These are phyloP conservation scores for Podaxis sp. DNA, from an alignment of 768 basidiomycete genomes.

Conservation along the genomic window DNA sequence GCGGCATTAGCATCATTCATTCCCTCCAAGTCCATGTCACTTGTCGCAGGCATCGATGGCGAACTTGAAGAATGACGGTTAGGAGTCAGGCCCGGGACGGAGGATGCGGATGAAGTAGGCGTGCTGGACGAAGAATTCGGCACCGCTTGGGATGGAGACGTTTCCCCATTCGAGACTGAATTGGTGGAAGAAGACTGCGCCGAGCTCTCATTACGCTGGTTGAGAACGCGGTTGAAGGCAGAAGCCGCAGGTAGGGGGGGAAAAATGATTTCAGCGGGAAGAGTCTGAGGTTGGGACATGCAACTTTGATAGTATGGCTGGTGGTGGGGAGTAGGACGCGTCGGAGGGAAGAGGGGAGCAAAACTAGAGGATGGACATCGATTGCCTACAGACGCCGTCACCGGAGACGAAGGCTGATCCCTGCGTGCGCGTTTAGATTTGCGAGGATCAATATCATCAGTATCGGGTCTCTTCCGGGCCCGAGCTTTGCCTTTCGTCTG, in stretches of 20 bases:
- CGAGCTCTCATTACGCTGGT: slow-evolving; percentile 10
- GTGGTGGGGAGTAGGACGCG: slow-evolving; percentile 59
- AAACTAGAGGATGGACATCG: slow-evolving; percentile 25
- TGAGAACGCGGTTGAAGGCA: slow-evolving; percentile 25
- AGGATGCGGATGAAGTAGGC: slow-evolving; percentile 40
- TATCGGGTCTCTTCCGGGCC: slow-evolving; percentile 34
- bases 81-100: slow-evolving; percentile 63
- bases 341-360: slow-evolving; percentile 49
- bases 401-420: slow-evolving; percentile 26
- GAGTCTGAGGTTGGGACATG: slow-evolving; percentile 41
- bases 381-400: slow-evolving; percentile 22
- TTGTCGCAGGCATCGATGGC: slow-evolving; percentile 37
- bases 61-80: slow-evolving; percentile 68
- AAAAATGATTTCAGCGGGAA: slow-evolving; percentile 66
- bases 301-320: slow-evolving; percentile 75
- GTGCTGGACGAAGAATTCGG: slow-evolving; percentile 29
- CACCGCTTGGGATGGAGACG: slow-evolving; percentile 17
- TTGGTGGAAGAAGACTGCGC: slow-evolving; percentile 15
- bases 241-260: slow-evolving; percentile 63
- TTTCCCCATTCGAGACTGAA: slow-evolving; percentile 18
- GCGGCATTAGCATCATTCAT: slow-evolving; percentile 20
- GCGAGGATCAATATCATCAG: slow-evolving; percentile 34
- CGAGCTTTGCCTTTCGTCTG: slow-evolving; percentile 32
- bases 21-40: slow-evolving; percentile 35
- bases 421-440: slow-evolving; percentile 51